Conservation (phyloP, 1,284 basidiomycete genomes). For the Irpex sp. region DNA sequence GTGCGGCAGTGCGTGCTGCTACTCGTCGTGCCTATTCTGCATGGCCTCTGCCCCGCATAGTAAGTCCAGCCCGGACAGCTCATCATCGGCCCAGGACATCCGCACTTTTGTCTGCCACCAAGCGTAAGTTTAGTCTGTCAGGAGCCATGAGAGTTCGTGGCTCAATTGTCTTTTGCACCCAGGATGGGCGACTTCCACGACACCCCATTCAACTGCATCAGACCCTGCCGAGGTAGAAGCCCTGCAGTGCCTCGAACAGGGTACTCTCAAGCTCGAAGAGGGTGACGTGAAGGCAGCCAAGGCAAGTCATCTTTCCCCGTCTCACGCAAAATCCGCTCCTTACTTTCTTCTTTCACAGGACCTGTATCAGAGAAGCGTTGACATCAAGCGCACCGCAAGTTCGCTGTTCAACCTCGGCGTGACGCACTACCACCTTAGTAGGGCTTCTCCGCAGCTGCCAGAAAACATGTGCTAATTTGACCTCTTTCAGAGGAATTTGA, state of each 20-base stretch:
- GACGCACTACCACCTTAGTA: slow-evolving; percentile 85
- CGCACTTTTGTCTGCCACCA: slow-evolving; percentile 3
- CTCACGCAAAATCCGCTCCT: neutral
- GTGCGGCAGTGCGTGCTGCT: neutral
- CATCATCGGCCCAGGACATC: neutral
- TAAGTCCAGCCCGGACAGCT: neutral
- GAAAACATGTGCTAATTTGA: slow-evolving; percentile 10
- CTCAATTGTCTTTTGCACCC: slow-evolving; percentile 18
- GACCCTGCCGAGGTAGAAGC: slow-evolving; percentile 87
- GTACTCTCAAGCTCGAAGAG: slow-evolving; percentile 85
- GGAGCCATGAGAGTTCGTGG: slow-evolving; percentile 7
- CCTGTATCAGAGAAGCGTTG: slow-evolving; percentile 77
- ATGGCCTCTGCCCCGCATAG: neutral
- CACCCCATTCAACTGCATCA: slow-evolving; percentile 71
- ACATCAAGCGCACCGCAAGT: slow-evolving; percentile 79
- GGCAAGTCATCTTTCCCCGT: slow-evolving; percentile 20
- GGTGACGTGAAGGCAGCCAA: slow-evolving; percentile 85
- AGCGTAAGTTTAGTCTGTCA: slow-evolving; percentile 14
- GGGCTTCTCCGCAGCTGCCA: slow-evolving; percentile 24
- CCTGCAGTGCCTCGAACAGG: slow-evolving; percentile 79
- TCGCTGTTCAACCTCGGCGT: slow-evolving; percentile 88
- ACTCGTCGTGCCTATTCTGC: neutral
- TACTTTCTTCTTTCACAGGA: slow-evolving; percentile 18
- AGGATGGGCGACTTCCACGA: slow-evolving; percentile 86
- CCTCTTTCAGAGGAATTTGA: slow-evolving; percentile 72